Evolutionary conservation across 805 yeast genomes (phyloP), one percentile per base, ranked within the genome.

Genomic region (Jamesozyma jinghongensis): DNA sequence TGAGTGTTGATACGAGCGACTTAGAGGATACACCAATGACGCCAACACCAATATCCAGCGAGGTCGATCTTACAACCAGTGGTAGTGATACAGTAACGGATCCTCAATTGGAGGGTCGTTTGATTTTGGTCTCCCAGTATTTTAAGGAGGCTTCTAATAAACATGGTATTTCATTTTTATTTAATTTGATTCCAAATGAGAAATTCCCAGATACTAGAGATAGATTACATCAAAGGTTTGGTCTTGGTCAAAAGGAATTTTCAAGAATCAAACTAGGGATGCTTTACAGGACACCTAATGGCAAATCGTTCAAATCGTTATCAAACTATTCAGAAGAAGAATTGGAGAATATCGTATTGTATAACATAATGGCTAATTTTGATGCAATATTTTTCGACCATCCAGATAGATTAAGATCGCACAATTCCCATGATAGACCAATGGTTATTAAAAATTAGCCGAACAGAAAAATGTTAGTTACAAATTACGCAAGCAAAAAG

Each of bases 121-220:
- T 82, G 32, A 71, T 84, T 2, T 73, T 83, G 3, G 94, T 81
- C 2, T 69, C 77, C 48, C 96, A 87, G 56, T 88, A 81, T 62
- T 74, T 79, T 59, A 84, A 81, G 50, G 83, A 79, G 32, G 68
- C 80, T 19, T 71, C 68, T 34, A 64, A 70, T 32, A 67, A 73
- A 18, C 97, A 88, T 59, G 88, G 95, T n/a, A 69, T 81, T 37
- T 94, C 97, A 3, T 88, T 88, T 56, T 65, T 83, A 8, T 85
- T 88, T 56, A 73, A 76, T n/a, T 61, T 84, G 5, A 69, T 75
- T 36, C 79, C 84, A 7, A 75, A 70, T 12, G 98, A 92, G 58
- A 62, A 65, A 34, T 74, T 84, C 35, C 55, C 60, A 3, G 77
- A 73, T 11, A 81, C 94, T 2, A 77, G 71, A 51, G 69, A 64